phyloP scores from a whole-genome alignment of 305 asterid species.

The Fraxinus baroniana region DNA sequence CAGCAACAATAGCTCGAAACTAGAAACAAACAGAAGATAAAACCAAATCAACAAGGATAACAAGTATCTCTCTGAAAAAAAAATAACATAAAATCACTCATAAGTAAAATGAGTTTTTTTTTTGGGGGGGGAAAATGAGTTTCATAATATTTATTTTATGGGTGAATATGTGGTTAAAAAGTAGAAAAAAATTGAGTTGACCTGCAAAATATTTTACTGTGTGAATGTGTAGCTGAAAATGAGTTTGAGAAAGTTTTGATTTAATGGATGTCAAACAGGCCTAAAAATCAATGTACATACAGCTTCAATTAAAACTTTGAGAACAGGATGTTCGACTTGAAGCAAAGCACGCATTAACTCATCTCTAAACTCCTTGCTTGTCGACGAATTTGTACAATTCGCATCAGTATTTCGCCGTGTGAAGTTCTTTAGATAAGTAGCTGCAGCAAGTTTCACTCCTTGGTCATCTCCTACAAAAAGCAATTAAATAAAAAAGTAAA shows the following conservation, averaged over 20 bases:
- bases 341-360: constrained; percentile 34
- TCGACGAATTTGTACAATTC: constrained; percentile 5
- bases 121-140: neutral
- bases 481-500: neutral
- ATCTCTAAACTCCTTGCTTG: constrained; percentile 39
- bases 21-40: constrained; percentile 17
- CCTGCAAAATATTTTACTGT: neutral
- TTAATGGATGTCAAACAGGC: neutral
- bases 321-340: constrained; percentile 33
- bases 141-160: neutral
- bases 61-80: neutral
- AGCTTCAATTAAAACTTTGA: constrained; percentile 38
- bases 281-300: constrained; percentile 20
- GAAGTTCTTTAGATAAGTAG: constrained; percentile 44
- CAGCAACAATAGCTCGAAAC: constrained; percentile 37
- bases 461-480: constrained; percentile 25
- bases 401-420: constrained; percentile 29
- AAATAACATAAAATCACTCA: neutral
- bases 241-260: neutral
- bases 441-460: constrained; percentile 41
- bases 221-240: neutral
- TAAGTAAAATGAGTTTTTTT: neutral
- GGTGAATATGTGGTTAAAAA: neutral
- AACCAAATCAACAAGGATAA: neutral
- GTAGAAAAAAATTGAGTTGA: neutral